These are phyloP conservation scores for Paraconiothyrium sp. DNA, from an alignment of 2,329 filamentous ascomycete species.

Conservation along the genomic window DNA sequence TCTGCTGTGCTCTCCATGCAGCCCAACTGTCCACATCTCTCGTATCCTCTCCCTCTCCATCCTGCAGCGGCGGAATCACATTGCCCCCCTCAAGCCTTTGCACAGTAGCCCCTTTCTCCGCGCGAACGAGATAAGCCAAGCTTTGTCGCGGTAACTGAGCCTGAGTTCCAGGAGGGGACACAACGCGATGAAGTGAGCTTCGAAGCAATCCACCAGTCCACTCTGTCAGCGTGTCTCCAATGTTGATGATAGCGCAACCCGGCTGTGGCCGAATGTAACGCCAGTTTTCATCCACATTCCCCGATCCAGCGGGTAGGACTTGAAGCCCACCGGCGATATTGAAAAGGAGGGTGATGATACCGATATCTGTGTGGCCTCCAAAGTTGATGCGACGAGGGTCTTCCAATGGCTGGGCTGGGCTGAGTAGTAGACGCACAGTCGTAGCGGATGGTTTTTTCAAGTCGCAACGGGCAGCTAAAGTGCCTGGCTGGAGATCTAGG, in stretches of 20 bases:
- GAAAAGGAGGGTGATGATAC: slow-evolving; percentile 49
- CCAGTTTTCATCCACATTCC: slow-evolving; percentile 15
- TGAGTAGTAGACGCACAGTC: slow-evolving; percentile 28
- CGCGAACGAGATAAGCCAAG: slow-evolving; percentile 13
- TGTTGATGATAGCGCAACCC: slow-evolving; percentile 19
- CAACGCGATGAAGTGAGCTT: slow-evolving; percentile 21
- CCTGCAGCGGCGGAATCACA: slow-evolving; percentile 17
- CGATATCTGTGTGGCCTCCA: slow-evolving; percentile 48
- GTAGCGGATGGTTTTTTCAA: slow-evolving; percentile 38
- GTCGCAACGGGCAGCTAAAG: slow-evolving; percentile 33
- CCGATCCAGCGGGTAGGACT: slow-evolving; percentile 33
- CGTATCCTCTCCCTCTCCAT: slow-evolving; percentile 13
- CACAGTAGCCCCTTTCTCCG: slow-evolving; percentile 12
- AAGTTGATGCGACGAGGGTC: slow-evolving; percentile 9
- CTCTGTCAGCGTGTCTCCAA: slow-evolving; percentile 22
- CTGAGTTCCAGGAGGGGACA: slow-evolving; percentile 16
- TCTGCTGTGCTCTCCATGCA: slow-evolving; percentile 16
- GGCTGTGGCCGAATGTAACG: slow-evolving; percentile 20
- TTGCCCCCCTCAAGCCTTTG: slow-evolving; percentile 11
- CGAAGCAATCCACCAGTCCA: slow-evolving; percentile 23
- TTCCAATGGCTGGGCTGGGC: slow-evolving; percentile 27
- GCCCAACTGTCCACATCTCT: slow-evolving; percentile 13
- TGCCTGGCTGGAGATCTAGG: slow-evolving; percentile 30
- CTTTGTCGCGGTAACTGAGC: slow-evolving; percentile 10
- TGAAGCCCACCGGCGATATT: slow-evolving; percentile 51